Conservation (phyloP, 1,284 basidiomycete species). For the Naganishia albida region DNA sequence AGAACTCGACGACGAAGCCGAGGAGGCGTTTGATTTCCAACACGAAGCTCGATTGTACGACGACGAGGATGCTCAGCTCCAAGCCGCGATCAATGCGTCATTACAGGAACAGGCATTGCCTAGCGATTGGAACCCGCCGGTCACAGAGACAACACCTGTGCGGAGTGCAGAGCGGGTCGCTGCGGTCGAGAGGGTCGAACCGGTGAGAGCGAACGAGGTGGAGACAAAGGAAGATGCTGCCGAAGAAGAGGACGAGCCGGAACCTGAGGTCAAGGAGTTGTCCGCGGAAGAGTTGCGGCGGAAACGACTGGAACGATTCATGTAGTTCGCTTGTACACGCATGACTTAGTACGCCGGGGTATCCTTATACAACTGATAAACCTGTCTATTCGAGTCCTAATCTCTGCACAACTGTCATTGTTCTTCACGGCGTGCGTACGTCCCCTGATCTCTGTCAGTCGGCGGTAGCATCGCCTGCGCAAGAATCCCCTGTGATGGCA, state of each 20-base stretch:
- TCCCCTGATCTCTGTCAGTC: background rate
- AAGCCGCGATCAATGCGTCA: conserved; percentile 80
- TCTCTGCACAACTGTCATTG: background rate
- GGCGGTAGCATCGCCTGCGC: background rate
- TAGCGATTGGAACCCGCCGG: conserved; percentile 55
- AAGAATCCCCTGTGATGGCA: background rate
- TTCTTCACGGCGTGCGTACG: background rate
- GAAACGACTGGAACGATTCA: conserved; percentile 72
- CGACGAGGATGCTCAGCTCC: conserved; percentile 80
- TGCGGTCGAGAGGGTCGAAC: conserved; percentile 35
- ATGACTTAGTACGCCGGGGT: background rate
- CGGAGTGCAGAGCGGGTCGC: conserved; percentile 16
- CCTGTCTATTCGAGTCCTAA: background rate
- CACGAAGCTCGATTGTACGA: conserved; percentile 61
- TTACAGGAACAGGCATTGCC: conserved; percentile 63
- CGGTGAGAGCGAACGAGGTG: conserved; percentile 32
- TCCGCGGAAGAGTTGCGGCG: conserved; percentile 73
- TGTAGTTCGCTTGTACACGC: conserved; percentile 29
- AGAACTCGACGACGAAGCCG: conserved; percentile 15
- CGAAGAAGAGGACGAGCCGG: conserved; percentile 44
- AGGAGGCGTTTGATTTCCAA: conserved; percentile 40
- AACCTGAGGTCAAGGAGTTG: conserved; percentile 47
- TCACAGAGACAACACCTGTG: conserved; percentile 43
- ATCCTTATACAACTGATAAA: background rate
- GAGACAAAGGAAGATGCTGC: conserved; percentile 35